Base-by-base conservation (phyloP, 2,329 filamentous ascomycete genomes). In the Ambrosiella xylebori region DNA sequence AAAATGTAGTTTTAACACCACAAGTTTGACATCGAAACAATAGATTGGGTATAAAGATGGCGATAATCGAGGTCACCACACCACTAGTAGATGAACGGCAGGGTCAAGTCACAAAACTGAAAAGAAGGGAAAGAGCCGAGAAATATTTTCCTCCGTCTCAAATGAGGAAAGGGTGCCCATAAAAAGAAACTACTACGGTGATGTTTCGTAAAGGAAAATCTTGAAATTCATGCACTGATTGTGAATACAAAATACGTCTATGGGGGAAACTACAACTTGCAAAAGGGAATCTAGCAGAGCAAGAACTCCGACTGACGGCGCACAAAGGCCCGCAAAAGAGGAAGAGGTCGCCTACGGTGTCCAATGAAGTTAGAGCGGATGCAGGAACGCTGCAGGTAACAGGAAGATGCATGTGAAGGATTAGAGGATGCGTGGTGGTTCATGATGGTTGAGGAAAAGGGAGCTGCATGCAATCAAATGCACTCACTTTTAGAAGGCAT, bases 371-470 rank as follows among this genome's bases (percentile, higher is more conserved):
- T 13, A 52, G n/a, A 52, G 19, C 35, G n/a, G 27, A 56, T 44
- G 54, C 54, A 56, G 54, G 54, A 56, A 56, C 54, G 54, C 54
- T 56, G 54, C 54, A 56, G 27, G 54, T 56, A 9, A 41, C 44
- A 56, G 54, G 41, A 56, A 56, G 54, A 13, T 47, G 39, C 40
- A 47, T 56, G 3, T 47, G 35, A 37, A 56, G 54, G 54, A 56
- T 53, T 15, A 53, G n/a, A 13, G 5, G 11, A 15, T n/a, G 12
- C 44, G 11, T 17, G 4, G 4, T 17, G 44, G 44, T 47, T 47
- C 19, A 17, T 15, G 5, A 47, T 8, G 44, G 44, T 47, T 8
- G 8, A 15, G n/a, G 44, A 8, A 15, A 13, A 15, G 19, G 8
- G 44, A 5, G 44, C 44, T 47, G 44, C 44, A 47, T 47, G 44